Evolutionary conservation across 2,329 filamentous ascomycete genomes (phyloP).

Genomic region (Alternaria metachromatica): DNA sequence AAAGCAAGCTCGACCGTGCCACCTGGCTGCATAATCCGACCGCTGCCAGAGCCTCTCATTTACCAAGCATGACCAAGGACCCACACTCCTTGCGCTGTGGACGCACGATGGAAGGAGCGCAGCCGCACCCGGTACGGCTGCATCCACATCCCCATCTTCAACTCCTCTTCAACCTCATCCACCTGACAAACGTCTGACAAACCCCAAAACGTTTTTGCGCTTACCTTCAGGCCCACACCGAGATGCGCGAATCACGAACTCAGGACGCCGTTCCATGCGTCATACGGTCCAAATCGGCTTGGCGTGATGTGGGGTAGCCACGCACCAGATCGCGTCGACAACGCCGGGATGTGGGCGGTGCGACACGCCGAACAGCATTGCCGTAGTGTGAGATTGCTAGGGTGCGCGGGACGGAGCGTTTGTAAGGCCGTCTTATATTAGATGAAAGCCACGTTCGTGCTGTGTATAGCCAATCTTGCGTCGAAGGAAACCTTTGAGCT

Average conservation of each 20-base stretch:
- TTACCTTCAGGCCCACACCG: constrained; percentile 1
- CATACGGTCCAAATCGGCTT: constrained; percentile 15
- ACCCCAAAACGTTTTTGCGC: background rate
- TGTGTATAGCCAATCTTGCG: background rate
- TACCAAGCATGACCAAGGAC: background rate
- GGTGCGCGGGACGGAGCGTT: background rate
- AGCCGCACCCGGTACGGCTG: background rate
- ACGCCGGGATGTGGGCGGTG: background rate
- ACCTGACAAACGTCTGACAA: constrained; percentile 27
- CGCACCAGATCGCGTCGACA: background rate
- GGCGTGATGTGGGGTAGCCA: constrained; percentile 35
- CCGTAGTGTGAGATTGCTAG: constrained; percentile 16
- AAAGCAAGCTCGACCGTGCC: background rate
- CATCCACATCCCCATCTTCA: background rate
- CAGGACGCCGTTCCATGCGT: constrained; percentile 7
- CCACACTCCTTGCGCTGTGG: background rate
- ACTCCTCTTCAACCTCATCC: background rate
- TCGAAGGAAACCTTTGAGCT: background rate
- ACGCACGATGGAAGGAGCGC: background rate
- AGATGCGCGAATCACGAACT: constrained; percentile 17
- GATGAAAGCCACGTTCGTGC: background rate
- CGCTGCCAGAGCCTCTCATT: background rate
- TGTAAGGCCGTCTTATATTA: constrained; percentile 2
- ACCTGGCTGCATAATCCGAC: background rate
- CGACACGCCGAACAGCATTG: constrained; percentile 25